phyloP scores from a whole-genome alignment of 1,284 basidiomycete species.

The Vanrija humicola region DNA sequence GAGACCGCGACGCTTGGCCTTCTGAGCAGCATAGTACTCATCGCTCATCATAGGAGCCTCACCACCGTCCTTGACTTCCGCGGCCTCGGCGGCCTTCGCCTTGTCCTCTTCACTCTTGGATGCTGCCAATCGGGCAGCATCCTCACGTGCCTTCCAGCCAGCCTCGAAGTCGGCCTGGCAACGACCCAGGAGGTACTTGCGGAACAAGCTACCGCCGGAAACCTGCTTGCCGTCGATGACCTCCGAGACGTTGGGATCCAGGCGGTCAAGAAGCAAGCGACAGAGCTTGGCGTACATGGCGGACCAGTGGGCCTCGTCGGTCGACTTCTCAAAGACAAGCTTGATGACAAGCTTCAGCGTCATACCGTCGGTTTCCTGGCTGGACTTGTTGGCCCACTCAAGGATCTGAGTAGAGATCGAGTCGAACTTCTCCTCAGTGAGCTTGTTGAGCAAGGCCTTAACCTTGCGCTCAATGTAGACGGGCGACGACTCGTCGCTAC shows the following conservation, averaged over 20 bases:
- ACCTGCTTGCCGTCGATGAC: constrained; percentile 79
- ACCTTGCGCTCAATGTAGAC: constrained; percentile 90
- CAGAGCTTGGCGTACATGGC: constrained; percentile 96
- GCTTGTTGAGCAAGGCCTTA: constrained; percentile 88
- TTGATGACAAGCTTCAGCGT: constrained; percentile 94
- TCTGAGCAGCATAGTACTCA: constrained; percentile 94
- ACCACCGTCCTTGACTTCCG: constrained; percentile 39
- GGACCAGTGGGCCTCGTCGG: constrained; percentile 90
- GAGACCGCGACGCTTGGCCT: constrained; percentile 93
- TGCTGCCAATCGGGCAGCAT: constrained; percentile 54
- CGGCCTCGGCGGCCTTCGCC: constrained; percentile 51
- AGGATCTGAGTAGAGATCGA: constrained; percentile 91
- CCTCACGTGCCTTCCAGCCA: constrained; percentile 62
- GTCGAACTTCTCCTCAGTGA: constrained; percentile 96
- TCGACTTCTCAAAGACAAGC: constrained; percentile 95
- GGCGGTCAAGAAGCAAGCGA: constrained; percentile 86
- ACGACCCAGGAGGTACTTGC: constrained; percentile 85
- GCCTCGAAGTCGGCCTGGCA: constrained; percentile 94
- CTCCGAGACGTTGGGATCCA: constrained; percentile 81
- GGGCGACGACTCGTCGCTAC: constrained; percentile 63
- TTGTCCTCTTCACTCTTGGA: constrained; percentile 57
- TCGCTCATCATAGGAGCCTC: constrained; percentile 75
- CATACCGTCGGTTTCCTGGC: constrained; percentile 85
- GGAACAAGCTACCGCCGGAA: constrained; percentile 80
- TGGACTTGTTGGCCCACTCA: constrained; percentile 88